Conservation (phyloP, 805 yeast species). For the Saccharomycopsis sp. region DNA sequence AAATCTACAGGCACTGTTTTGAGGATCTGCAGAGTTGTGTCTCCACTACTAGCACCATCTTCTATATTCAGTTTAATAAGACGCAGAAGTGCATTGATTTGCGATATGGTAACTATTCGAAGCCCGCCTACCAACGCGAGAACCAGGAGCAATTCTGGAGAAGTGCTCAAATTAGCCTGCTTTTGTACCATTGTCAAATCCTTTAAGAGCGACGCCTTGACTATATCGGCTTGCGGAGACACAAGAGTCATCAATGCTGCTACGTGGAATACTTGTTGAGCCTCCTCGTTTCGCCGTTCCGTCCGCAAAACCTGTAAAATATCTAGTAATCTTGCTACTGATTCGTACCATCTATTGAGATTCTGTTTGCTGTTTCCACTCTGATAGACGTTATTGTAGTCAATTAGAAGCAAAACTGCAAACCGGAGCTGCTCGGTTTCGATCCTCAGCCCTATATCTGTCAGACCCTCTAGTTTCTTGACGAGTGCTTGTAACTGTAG, state of each 20-base stretch:
- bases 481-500: background rate
- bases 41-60: background rate
- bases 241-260: background rate
- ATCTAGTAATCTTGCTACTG: background rate
- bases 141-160: background rate
- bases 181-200: background rate
- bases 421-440: background rate
- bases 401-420: background rate
- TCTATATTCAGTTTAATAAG: background rate
- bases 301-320: background rate
- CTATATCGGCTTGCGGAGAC: background rate
- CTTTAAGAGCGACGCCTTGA: background rate
- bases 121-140: background rate
- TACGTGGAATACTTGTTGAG: background rate
- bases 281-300: background rate
- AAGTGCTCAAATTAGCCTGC: background rate
- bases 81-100: background rate
- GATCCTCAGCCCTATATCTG: background rate
- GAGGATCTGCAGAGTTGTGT: background rate
- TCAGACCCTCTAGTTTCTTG: background rate
- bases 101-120: background rate
- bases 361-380: background rate
- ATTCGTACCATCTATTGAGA: background rate
- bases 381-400: background rate
- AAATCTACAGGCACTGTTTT: background rate